Conservation (phyloP, 2,329 filamentous ascomycete genomes). For the Penicillium olsonii region DNA sequence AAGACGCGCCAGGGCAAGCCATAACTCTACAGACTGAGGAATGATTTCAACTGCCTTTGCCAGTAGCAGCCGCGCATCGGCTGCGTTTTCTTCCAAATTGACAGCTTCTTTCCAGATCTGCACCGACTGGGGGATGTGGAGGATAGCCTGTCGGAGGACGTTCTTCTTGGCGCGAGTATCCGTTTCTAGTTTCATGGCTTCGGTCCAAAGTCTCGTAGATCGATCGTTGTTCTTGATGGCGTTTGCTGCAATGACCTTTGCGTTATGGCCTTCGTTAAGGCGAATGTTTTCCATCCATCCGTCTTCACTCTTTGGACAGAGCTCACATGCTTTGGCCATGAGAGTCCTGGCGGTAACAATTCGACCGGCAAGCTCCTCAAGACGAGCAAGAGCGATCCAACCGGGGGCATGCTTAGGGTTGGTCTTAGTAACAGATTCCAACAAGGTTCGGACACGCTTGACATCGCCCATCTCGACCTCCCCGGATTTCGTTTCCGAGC, state of each 20-base stretch:
- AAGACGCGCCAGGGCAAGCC: slow-evolving; percentile 87
- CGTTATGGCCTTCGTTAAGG: slow-evolving; percentile 87
- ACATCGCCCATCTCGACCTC: slow-evolving; percentile 91
- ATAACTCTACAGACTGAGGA: slow-evolving; percentile 87
- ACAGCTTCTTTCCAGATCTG: slow-evolving; percentile 98
- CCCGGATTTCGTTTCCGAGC: slow-evolving; percentile 74
- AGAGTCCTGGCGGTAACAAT: slow-evolving; percentile 84
- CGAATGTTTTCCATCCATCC: slow-evolving; percentile 96
- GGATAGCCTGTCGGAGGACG: slow-evolving; percentile 85
- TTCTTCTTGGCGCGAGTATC: slow-evolving; percentile 84
- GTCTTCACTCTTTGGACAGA: slow-evolving; percentile 92
- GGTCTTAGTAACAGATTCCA: slow-evolving; percentile 97
- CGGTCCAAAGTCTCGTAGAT: slow-evolving; percentile 88
- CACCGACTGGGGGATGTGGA: slow-evolving; percentile 91
- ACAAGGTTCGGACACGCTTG: slow-evolving; percentile 83
- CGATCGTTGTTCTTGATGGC: slow-evolving; percentile 89
- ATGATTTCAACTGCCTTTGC: slow-evolving; percentile 96
- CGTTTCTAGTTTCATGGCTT: slow-evolving; percentile 89
- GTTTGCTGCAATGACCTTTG: slow-evolving; percentile 90
- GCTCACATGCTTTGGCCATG: slow-evolving; percentile 83
- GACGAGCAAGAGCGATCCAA: slow-evolving; percentile 89
- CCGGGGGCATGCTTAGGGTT: slow-evolving; percentile 93
- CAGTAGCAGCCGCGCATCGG: slow-evolving; percentile 82
- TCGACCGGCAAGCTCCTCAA: slow-evolving; percentile 92
- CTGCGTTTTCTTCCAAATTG: slow-evolving; percentile 87